Percentiles rank a stretch among this genome's conserved stretches.
Evolutionary conservation across 495 filamentous ascomycete species (phyloP).

Genomic region (Aspergillus homomorphus): DNA sequence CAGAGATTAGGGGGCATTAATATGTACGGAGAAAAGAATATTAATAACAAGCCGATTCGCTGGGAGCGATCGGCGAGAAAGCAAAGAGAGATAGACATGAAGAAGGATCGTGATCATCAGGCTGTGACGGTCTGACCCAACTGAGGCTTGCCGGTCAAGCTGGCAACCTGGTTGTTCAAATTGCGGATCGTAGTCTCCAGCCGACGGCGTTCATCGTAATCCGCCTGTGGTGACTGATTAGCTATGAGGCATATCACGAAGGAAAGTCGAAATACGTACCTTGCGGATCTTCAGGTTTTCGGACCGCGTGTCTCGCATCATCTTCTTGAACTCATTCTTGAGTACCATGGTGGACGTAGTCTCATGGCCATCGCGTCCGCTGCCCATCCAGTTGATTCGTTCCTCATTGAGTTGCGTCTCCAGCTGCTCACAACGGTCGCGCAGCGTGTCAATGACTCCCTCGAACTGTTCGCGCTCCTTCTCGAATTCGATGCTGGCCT

Average conservation of each 20-base stretch:
- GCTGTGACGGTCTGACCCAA: conserved; percentile 49
- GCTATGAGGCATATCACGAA: conserved; percentile 3
- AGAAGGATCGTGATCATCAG: conserved; percentile 38
- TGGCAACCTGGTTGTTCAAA: conserved; percentile 53
- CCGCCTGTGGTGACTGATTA: conserved; percentile 46
- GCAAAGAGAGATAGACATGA: neutral
- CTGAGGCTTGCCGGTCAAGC: conserved; percentile 48
- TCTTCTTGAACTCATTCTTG: conserved; percentile 83
- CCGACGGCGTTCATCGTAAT: conserved; percentile 69
- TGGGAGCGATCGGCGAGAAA: neutral
- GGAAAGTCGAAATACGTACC: conserved; percentile 45
- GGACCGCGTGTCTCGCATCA: conserved; percentile 78
- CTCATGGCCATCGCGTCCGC: conserved; percentile 49
- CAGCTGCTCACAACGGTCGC: conserved; percentile 66
- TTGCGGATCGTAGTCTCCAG: conserved; percentile 58
- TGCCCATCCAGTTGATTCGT: conserved; percentile 66
- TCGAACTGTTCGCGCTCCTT: conserved; percentile 79
- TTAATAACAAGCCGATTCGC: conserved; percentile 12
- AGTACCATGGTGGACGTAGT: conserved; percentile 69
- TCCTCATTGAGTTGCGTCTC: conserved; percentile 70
- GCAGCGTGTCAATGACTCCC: conserved; percentile 61
- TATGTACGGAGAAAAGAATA: conserved; percentile 25
- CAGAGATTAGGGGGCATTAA: conserved; percentile 19
- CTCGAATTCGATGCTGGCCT: conserved; percentile 80
- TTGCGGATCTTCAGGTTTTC: conserved; percentile 67